Base-by-base conservation (phyloP, 108 stramenopile species). In the Fragilariopsis cylindrus region DNA sequence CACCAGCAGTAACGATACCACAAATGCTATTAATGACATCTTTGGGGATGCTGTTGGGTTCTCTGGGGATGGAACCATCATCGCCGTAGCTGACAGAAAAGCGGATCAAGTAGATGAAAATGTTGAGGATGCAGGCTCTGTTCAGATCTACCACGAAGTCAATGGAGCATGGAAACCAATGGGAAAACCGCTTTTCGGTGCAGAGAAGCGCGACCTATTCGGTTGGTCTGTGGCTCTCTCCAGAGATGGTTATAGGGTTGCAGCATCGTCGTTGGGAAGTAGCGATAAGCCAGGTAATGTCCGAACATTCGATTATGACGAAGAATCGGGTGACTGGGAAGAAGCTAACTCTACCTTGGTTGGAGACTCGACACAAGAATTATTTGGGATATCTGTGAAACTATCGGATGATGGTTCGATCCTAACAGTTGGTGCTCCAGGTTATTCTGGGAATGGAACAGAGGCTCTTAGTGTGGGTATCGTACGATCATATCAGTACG, bases 151-250 rank as follows among this genome's bases (percentile, higher is more conserved):
- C 57, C 73, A 72, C 3, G 18, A 55, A 11, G 21, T 5, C 6
- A 63, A 68, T 21, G 45, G 48, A 5, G 52, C 39, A 6, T 87
- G 87, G 87, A 6, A n/a, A 0, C 76, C 53, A 15, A 48, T 82
- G 30, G 87, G 84, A 5, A 15, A 65, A 11, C 66, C 64, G 2
- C 57, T 79, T 5, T 16, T 52, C 30, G 81, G 84, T 47, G 49
- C 73, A 4, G 53, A 43, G 40, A 39, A 49, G 18, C 12, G 57
- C 15, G 74, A 79, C 56, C 48, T 65, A 3, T 78, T 79, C 55
- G 84, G 84, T 44, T 77, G 84, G 73, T 73, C 84, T 4, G 73
- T 87, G 4, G 55, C 87, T 3, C 30, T 87, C 7, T 75, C 73
- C 18, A 49, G 68, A 13, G 82, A 78, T 48, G 82, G 82, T 7